Conservation (phyloP, 2,329 filamentous ascomycete genomes). For the Colletotrichum ledebouriae region DNA sequence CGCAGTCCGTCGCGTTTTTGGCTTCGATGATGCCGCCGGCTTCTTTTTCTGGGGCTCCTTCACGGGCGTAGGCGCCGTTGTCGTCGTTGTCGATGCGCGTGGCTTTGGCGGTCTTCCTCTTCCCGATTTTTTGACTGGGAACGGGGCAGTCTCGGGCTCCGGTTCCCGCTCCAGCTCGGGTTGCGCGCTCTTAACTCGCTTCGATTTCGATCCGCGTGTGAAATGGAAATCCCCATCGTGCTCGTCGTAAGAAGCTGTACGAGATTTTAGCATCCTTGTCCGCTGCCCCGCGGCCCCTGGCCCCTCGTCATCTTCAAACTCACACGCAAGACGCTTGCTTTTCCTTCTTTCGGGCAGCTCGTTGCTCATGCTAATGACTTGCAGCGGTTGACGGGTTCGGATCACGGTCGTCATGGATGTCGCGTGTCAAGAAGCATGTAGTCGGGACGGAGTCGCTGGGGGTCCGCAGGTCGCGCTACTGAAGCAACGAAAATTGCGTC, state of each 20-base stretch:
- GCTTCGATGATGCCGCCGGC: slow-evolving; percentile 45
- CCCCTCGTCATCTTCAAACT: slow-evolving; percentile 48
- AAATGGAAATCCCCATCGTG: slow-evolving; percentile 84
- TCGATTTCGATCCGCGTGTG: slow-evolving; percentile 76
- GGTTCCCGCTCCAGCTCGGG: slow-evolving; percentile 57
- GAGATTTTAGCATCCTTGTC: slow-evolving; percentile 78
- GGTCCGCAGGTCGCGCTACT: slow-evolving; percentile 27
- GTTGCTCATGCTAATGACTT: slow-evolving; percentile 78
- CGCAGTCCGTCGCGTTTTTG: slow-evolving; percentile 55
- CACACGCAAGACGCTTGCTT: slow-evolving; percentile 76
- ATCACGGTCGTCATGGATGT: slow-evolving; percentile 80
- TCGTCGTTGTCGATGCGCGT: slow-evolving; percentile 50
- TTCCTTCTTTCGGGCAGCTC: slow-evolving; percentile 71
- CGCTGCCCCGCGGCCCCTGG: slow-evolving; percentile 53
- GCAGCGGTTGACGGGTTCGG: slow-evolving; percentile 73
- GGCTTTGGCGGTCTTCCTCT: slow-evolving; percentile 58
- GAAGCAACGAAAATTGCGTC: slow-evolving; percentile 32
- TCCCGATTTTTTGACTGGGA: slow-evolving; percentile 52
- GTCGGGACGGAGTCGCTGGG: slow-evolving; percentile 28
- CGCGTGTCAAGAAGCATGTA: slow-evolving; percentile 45
- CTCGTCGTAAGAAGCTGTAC: slow-evolving; percentile 64
- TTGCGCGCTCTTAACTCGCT: slow-evolving; percentile 72
- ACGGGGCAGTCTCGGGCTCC: slow-evolving; percentile 49
- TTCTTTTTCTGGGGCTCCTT: slow-evolving; percentile 41
- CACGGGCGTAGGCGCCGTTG: slow-evolving; percentile 47